Evolutionary conservation across 2,329 filamentous ascomycete species (phyloP).

Genomic region (Neoscytalidium dimidiatum): DNA sequence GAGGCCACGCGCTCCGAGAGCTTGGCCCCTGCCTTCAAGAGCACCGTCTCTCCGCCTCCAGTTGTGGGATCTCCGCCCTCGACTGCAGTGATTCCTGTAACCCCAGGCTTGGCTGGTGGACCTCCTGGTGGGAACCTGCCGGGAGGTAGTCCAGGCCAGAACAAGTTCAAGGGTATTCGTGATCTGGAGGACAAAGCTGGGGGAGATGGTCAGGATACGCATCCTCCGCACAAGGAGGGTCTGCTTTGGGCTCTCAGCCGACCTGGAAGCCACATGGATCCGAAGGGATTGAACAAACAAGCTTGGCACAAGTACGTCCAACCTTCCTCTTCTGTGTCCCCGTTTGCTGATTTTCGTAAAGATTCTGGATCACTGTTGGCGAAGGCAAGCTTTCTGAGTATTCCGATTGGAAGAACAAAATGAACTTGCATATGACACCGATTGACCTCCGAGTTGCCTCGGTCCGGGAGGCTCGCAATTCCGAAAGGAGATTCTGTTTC

Average conservation of each 20-base stretch:
- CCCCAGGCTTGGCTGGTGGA: slow-evolving; percentile 26
- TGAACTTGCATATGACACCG: slow-evolving; percentile 96
- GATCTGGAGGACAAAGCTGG: slow-evolving; percentile 84
- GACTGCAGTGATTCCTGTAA: slow-evolving; percentile 21
- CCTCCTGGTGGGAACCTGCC: slow-evolving; percentile 30
- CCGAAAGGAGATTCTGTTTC: slow-evolving; percentile 94
- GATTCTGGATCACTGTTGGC: slow-evolving; percentile 98
- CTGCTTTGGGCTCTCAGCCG: slow-evolving; percentile 91
- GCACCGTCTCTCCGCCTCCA: slow-evolving; percentile 33
- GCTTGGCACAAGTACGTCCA: slow-evolving; percentile 92
- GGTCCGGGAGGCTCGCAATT: slow-evolving; percentile 90
- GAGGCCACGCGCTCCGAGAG: slow-evolving; percentile 22
- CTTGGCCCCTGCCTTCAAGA: slow-evolving; percentile 36
- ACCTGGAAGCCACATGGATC: slow-evolving; percentile 92
- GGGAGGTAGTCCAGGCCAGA: slow-evolving; percentile 32
- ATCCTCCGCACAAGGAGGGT: slow-evolving; percentile 81
- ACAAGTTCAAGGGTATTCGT: slow-evolving; percentile 84
- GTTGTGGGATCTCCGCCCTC: slow-evolving; percentile 23
- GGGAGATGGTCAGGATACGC: slow-evolving; percentile 47
- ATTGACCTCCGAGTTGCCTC: slow-evolving; percentile 97
- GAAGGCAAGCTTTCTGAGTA: slow-evolving; percentile 97
- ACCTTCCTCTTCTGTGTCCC: not conserved
- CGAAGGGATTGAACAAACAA: slow-evolving; percentile 92
- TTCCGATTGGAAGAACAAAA: slow-evolving; percentile 97
- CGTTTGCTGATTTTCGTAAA: slow-evolving; percentile 43